These are phyloP conservation scores for Pharus latifolius DNA, from an alignment of 176 grass and related monocot species.

Conservation along the genomic window DNA sequence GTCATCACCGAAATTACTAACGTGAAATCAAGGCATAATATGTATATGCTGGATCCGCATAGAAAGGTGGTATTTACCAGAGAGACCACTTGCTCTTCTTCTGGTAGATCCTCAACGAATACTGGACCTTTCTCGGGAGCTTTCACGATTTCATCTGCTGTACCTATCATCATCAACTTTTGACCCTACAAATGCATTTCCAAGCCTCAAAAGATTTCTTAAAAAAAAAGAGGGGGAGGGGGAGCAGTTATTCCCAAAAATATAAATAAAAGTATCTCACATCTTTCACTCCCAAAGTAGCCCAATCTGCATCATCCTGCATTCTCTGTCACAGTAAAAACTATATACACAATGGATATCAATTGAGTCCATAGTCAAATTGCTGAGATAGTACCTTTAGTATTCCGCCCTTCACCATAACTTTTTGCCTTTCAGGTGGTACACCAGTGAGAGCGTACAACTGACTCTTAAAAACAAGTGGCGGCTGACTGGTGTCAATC, in stretches of 20 bases:
- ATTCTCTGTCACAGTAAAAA: slow-evolving; percentile 4
- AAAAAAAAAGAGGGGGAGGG: too few relatives aligned
- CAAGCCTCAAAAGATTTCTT: not conserved
- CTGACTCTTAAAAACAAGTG: slow-evolving; percentile 91
- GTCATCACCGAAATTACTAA: not conserved
- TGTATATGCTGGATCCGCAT: not conserved
- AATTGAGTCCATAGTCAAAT: not conserved
- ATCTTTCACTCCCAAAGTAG: slow-evolving; percentile 88
- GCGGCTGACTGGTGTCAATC: slow-evolving; percentile 80
- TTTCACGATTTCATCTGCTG: slow-evolving; percentile 98
- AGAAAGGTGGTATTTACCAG: slow-evolving; percentile 30
- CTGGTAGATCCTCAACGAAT: slow-evolving; percentile 96
- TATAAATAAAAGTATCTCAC: slow-evolving; percentile 65
- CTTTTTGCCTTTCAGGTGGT: slow-evolving; percentile 92
- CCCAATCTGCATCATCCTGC: slow-evolving; percentile 96
- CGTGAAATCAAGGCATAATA: not conserved
- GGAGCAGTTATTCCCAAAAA: too few relatives aligned
- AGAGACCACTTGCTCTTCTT: slow-evolving; percentile 84
- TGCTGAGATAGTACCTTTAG: slow-evolving; percentile 60
- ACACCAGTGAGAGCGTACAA: slow-evolving; percentile 91
- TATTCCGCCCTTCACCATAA: slow-evolving; percentile 97
- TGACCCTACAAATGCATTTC: slow-evolving; percentile 61
- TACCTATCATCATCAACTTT: slow-evolving; percentile 99
- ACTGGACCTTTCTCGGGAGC: slow-evolving; percentile 89
- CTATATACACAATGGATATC: not conserved